phyloP scores from a whole-genome alignment of 495 filamentous ascomycete species.

The Podospora sp. region DNA sequence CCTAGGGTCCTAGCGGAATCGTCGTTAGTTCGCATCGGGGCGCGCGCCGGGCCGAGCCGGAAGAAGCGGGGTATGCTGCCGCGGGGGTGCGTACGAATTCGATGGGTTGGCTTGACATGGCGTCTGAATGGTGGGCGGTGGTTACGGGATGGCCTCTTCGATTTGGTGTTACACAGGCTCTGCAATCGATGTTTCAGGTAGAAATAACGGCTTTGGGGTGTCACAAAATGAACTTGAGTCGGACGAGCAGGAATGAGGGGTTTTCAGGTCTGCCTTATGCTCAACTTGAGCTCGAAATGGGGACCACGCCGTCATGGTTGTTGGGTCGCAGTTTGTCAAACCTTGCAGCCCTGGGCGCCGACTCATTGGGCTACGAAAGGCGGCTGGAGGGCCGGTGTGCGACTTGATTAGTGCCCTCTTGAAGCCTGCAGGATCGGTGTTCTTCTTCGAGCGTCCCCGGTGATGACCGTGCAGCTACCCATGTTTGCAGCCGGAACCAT shows the following conservation, averaged over 20 bases:
- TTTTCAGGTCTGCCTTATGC: too few relatives aligned
- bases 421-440: background rate
- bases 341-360: background rate
- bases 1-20: background rate
- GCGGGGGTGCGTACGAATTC: background rate
- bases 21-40: background rate
- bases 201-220: too few relatives aligned
- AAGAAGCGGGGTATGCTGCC: background rate
- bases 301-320: too few relatives aligned
- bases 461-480: too few relatives aligned
- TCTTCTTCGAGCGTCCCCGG: background rate
- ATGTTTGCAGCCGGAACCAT: too few relatives aligned
- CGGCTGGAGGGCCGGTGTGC: background rate
- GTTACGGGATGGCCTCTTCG: background rate
- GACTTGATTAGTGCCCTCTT: background rate
- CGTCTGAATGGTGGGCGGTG: too few relatives aligned
- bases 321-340: too few relatives aligned
- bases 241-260: too few relatives aligned
- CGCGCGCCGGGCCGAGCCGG: background rate
- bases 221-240: too few relatives aligned
- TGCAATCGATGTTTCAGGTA: background rate
- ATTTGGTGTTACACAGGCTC: background rate
- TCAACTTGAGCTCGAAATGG: too few relatives aligned
- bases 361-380: background rate
- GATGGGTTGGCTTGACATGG: slow-evolving; percentile 3